Percentiles rank a stretch among this genome's conserved stretches.
Evolutionary conservation across 805 yeast species (phyloP).

Genomic region (Priceomyces castillae): DNA sequence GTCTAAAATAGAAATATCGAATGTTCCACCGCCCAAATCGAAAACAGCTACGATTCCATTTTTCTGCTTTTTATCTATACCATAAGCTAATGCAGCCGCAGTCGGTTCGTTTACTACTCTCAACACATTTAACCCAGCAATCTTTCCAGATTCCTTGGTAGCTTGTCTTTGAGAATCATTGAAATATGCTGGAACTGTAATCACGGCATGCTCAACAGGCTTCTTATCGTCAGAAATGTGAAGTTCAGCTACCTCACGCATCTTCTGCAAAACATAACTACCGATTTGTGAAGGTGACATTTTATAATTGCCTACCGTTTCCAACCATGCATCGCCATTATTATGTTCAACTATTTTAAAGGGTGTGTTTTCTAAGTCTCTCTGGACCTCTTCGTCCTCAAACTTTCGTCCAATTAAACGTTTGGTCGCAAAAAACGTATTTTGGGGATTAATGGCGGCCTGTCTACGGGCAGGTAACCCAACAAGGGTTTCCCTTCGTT

Average conservation of each 20-base stretch:
- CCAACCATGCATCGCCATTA: slow-evolving; percentile 72
- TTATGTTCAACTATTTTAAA: slow-evolving; percentile 56
- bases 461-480: slow-evolving; percentile 79
- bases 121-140: slow-evolving; percentile 72
- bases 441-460: slow-evolving; percentile 69
- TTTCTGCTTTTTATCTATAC: slow-evolving; percentile 53
- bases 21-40: slow-evolving; percentile 85
- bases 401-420: slow-evolving; percentile 74
- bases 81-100: slow-evolving; percentile 83
- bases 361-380: slow-evolving; percentile 61
- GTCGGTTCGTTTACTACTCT: slow-evolving; percentile 83
- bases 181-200: slow-evolving; percentile 83
- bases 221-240: slow-evolving; percentile 32
- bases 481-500: slow-evolving; percentile 45
- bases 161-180: slow-evolving; percentile 79
- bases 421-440: slow-evolving; percentile 80
- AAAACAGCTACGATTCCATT: slow-evolving; percentile 59
- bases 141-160: slow-evolving; percentile 72
- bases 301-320: slow-evolving; percentile 41
- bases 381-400: slow-evolving; percentile 66
- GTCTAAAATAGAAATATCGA: slow-evolving; percentile 74
- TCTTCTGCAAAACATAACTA: slow-evolving; percentile 59
- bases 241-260: slow-evolving; percentile 64
- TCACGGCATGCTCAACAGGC: slow-evolving; percentile 66
- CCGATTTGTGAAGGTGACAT: slow-evolving; percentile 73